Conservation (phyloP, 225 moss, liverwort and hornwort genomes). For the Pleurozium schreberi region DNA sequence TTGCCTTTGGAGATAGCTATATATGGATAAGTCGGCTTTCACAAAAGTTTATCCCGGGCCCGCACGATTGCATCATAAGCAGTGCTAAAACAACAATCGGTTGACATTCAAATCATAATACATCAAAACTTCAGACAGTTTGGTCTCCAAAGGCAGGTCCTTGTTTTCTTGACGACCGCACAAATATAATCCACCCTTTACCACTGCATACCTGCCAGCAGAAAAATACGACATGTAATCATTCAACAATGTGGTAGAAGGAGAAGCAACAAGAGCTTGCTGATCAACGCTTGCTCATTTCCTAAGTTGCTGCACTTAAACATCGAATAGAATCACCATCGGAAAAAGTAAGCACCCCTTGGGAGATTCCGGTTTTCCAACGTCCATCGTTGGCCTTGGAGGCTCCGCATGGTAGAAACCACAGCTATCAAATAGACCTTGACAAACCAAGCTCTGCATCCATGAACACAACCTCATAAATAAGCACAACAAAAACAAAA, state of each 20-base stretch:
- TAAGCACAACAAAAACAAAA: not conserved
- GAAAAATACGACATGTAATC: not conserved
- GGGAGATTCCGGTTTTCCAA: conserved; percentile 32
- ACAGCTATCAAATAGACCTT: conserved; percentile 58
- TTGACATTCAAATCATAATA: too few species aligned
- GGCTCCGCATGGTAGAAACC: conserved; percentile 71
- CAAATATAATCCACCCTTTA: conserved; percentile 72
- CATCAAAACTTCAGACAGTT: too few species aligned
- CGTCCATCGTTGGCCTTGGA: conserved; percentile 56
- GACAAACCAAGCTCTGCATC: conserved; percentile 56
- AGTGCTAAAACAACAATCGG: too few species aligned
- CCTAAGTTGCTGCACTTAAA: not conserved
- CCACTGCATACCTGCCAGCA: conserved; percentile 59
- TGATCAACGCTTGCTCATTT: not conserved
- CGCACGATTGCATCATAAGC: too few species aligned
- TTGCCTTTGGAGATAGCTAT: too few species aligned
- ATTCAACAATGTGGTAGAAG: not conserved
- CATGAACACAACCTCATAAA: not conserved
- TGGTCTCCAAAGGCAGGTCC: conserved; percentile 51
- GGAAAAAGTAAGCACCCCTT: conserved; percentile 34
- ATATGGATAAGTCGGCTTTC: too few species aligned
- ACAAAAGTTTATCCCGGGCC: too few species aligned
- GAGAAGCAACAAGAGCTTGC: not conserved
- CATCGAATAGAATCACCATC: not conserved
- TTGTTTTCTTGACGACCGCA: conserved; percentile 77